Conservation (phyloP, 1,284 basidiomycete genomes). For the Boletus subluridellus region DNA sequence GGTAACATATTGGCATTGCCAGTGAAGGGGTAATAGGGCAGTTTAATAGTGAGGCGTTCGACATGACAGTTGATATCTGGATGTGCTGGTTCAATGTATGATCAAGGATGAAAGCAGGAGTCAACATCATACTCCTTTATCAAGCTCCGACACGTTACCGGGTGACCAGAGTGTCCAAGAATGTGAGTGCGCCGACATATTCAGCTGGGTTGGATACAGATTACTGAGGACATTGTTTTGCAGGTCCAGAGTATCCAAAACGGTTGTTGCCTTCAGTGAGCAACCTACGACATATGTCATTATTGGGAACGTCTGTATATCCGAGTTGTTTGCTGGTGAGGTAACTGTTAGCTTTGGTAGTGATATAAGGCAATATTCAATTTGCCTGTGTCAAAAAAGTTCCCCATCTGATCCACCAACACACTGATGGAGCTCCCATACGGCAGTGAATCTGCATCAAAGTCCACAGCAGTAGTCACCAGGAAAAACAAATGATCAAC, state of each 20-base stretch:
- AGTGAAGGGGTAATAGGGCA: not conserved
- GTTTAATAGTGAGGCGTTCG: not conserved
- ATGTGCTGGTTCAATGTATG: not conserved
- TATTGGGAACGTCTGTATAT: not conserved
- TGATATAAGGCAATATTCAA: not conserved
- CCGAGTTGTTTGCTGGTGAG: not conserved
- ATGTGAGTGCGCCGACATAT: not conserved
- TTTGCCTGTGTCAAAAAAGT: not conserved
- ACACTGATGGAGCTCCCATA: not conserved
- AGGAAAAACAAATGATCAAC: not conserved
- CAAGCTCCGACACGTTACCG: not conserved
- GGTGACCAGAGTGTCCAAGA: not conserved
- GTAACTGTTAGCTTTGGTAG: not conserved
- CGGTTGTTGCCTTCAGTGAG: not conserved
- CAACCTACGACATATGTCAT: not conserved
- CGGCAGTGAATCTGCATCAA: not conserved
- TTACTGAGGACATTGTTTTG: not conserved
- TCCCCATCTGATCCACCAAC: not conserved
- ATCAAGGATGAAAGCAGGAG: not conserved
- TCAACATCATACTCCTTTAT: not conserved
- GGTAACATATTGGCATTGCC: not conserved
- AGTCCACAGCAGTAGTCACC: not conserved
- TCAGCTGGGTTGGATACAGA: not conserved
- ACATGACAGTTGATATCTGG: not conserved
- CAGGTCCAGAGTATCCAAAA: not conserved